A percentile compares a stretch with the other conserved stretches of the same genome.
Conservation (phyloP, 2,329 filamentous ascomycete species). For the Cytospora piceicola region DNA sequence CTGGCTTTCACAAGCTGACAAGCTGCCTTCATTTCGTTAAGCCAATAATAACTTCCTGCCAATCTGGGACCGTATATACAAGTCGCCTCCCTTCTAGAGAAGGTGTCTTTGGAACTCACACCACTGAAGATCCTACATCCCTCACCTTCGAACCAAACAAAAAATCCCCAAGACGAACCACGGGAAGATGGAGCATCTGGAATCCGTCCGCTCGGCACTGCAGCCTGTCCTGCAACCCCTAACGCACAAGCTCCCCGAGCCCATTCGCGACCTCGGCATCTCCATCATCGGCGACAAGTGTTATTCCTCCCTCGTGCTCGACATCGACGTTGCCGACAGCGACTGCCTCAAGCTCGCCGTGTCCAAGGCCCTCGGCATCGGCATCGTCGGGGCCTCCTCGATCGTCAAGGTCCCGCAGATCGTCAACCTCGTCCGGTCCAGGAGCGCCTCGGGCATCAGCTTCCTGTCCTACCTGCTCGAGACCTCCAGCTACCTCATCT, state of each 20-base stretch:
- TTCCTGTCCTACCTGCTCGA: conserved; percentile 94
- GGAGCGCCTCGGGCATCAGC: conserved; percentile 80
- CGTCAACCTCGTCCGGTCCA: conserved; percentile 81
- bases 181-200: conserved; percentile 65
- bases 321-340: conserved; percentile 77
- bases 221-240: conserved; percentile 73
- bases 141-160: background rate
- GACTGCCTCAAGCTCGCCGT: conserved; percentile 87
- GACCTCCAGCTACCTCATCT: conserved; percentile 84
- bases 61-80: background rate
- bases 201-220: conserved; percentile 63
- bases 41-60: background rate
- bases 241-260: conserved; percentile 72
- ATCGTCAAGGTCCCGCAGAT: conserved; percentile 98
- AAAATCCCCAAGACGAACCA: no score
- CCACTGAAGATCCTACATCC: background rate
- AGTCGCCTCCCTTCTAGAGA: background rate
- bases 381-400: conserved; percentile 86
- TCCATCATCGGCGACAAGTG: conserved; percentile 82
- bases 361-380: conserved; percentile 90
- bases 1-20: conserved; percentile 15
- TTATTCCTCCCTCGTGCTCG: conserved; percentile 83
- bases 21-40: background rate
- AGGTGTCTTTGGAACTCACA: background rate
- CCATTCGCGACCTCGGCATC: conserved; percentile 73